Conservation (phyloP, 1,139 yeast species). For the Kodamaea arcana region DNA sequence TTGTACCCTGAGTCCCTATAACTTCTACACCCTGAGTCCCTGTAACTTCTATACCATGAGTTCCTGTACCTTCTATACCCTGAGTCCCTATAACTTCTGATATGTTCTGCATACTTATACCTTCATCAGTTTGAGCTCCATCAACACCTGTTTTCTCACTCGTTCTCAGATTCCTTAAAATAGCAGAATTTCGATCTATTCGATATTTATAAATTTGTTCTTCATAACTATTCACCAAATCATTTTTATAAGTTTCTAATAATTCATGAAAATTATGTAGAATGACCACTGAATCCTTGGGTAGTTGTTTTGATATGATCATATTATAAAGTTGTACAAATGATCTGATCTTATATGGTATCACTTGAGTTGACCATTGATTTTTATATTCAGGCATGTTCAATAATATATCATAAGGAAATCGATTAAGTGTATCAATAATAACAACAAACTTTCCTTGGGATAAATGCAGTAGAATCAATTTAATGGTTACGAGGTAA, state of each 20-base stretch:
- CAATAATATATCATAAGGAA: constrained; percentile 24
- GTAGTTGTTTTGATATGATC: constrained; percentile 13
- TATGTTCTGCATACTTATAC: no score
- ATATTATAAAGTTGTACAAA: constrained; percentile 20
- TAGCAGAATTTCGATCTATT: constrained; percentile 26
- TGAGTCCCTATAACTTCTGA: no score
- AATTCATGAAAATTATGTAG: constrained; percentile 35
- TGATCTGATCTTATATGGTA: constrained; percentile 21
- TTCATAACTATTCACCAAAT: constrained; percentile 33
- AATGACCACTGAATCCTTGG: constrained; percentile 18
- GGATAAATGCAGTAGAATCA: constrained; percentile 29
- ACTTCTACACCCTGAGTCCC: no score
- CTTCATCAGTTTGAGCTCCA: no score
- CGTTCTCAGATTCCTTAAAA: no score
- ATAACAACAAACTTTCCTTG: constrained; percentile 20
- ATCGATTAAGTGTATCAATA: constrained; percentile 28
- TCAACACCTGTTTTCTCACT: no score
- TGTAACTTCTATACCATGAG: no score
- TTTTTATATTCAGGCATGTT: constrained; percentile 17
- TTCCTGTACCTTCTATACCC: no score
- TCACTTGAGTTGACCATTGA: constrained; percentile 11
- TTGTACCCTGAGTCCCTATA: no score
- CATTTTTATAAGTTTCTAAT: constrained; percentile 33
- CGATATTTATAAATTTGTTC: constrained; percentile 33
- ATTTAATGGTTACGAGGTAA: constrained; percentile 19